A percentile compares a stretch with the other conserved stretches of the same genome.
Evolutionary conservation across 345 rosid species (phyloP).

Genomic region (Fremontodendron californicum): DNA sequence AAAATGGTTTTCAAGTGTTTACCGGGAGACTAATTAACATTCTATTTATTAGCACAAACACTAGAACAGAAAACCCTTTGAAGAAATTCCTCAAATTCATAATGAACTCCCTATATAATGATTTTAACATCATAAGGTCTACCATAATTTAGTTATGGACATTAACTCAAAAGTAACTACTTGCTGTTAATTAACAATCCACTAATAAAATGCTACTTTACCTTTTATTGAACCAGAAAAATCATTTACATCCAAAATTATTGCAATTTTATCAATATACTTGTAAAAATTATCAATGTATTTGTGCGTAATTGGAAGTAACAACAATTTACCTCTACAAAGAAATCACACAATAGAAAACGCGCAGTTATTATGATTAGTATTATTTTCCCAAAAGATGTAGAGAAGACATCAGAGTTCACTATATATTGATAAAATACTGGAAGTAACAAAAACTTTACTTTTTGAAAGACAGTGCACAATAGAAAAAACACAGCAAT

Average conservation of each 20-base stretch:
- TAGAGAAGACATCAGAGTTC: neutral
- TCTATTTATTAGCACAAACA: neutral
- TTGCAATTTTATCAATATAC: neutral
- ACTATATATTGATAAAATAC: too few species aligned
- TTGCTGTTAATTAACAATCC: neutral
- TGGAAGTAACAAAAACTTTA: neutral
- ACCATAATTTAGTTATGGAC: neutral
- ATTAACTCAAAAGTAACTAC: neutral
- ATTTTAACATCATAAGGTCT: neutral
- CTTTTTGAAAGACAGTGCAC: neutral
- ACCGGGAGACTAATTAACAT: neutral
- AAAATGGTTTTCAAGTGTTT: neutral
- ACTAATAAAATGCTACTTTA: neutral
- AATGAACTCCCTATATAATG: neutral
- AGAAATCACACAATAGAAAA: neutral
- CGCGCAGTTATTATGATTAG: neutral
- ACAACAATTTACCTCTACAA: neutral
- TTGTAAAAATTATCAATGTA: neutral
- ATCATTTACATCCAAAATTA: neutral
- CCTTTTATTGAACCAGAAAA: neutral
- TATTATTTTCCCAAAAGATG: neutral
- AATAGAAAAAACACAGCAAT: neutral
- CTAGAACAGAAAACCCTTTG: neutral
- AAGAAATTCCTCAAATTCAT: neutral
- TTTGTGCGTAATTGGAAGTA: neutral